These are phyloP conservation scores for Rhizopogon rudus DNA, from an alignment of 768 basidiomycete genomes.

Conservation along the genomic window DNA sequence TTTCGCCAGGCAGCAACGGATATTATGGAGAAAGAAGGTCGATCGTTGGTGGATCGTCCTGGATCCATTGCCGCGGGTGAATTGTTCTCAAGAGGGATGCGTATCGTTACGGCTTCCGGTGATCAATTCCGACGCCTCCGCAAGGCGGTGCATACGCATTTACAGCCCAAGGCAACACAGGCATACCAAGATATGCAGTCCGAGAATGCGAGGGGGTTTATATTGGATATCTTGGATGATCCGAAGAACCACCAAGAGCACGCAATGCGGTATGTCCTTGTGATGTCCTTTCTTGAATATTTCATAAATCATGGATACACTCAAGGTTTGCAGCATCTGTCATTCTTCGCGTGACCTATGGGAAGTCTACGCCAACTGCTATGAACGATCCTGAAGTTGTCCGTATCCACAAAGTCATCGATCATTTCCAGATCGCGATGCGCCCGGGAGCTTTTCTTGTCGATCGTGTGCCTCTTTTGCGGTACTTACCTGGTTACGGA, in stretches of 20 bases:
- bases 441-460: too few relatives aligned
- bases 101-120: slow-evolving; percentile 30
- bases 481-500: too few relatives aligned
- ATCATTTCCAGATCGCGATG: too few relatives aligned
- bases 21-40: slow-evolving; percentile 53
- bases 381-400: too few relatives aligned
- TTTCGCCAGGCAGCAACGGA: slow-evolving; percentile 50
- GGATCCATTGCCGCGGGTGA: slow-evolving; percentile 37
- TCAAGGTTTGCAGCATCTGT: slow-evolving; percentile 15
- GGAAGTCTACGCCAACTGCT: slow-evolving; percentile 4
- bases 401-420: too few relatives aligned
- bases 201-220: slow-evolving; percentile 21
- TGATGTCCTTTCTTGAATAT: too few relatives aligned
- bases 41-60: slow-evolving; percentile 44
- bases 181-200: slow-evolving; percentile 41
- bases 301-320: too few relatives aligned
- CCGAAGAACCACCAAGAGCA: slow-evolving; percentile 32
- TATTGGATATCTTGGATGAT: slow-evolving; percentile 25
- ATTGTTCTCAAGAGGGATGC: too few relatives aligned
- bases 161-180: slow-evolving; percentile 43
- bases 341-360: slow-evolving; percentile 18
- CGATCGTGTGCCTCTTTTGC: too few relatives aligned
- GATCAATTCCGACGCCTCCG: slow-evolving; percentile 48
- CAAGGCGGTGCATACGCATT: slow-evolving; percentile 49
- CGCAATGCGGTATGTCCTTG: slow-evolving; percentile 42